Evolutionary conservation across 2,329 filamentous ascomycete genomes (phyloP).

Genomic region (Periconia digitata): DNA sequence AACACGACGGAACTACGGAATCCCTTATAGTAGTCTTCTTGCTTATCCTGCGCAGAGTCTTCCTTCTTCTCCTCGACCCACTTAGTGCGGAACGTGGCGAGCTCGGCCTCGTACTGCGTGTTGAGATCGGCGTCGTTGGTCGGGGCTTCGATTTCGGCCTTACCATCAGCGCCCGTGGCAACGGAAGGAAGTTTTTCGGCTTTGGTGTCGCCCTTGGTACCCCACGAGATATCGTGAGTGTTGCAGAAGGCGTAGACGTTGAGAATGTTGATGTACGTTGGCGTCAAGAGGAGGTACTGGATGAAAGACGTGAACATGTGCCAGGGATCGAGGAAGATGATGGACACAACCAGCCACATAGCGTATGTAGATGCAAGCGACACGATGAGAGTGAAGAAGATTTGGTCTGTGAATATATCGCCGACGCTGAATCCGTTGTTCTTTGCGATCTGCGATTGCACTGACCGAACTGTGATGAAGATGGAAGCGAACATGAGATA

Average conservation of each 20-base stretch:
- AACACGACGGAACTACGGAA: constrained; percentile 91
- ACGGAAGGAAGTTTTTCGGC: constrained; percentile 86
- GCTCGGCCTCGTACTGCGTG: constrained; percentile 87
- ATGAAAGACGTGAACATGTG: constrained; percentile 95
- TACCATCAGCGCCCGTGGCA: constrained; percentile 88
- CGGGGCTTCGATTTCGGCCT: constrained; percentile 83
- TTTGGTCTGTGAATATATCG: constrained; percentile 78
- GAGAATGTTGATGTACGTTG: constrained; percentile 96
- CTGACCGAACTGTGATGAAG: constrained; percentile 87
- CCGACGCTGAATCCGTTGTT: constrained; percentile 67
- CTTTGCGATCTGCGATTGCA: constrained; percentile 67
- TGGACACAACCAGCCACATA: constrained; percentile 86
- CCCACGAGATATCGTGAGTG: constrained; percentile 96
- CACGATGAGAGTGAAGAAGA: constrained; percentile 92
- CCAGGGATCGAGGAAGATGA: constrained; percentile 98
- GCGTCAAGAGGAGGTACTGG: constrained; percentile 93
- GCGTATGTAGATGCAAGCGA: constrained; percentile 90
- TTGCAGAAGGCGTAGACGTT: constrained; percentile 99
- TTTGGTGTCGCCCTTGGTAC: constrained; percentile 97
- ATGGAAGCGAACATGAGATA: constrained; percentile 90
- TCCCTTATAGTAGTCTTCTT: constrained; percentile 98
- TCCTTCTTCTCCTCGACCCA: constrained; percentile 69
- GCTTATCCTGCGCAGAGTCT: constrained; percentile 69
- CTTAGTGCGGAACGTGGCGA: constrained; percentile 73
- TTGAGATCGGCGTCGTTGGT: constrained; percentile 95